phyloP scores from a whole-genome alignment of 441 rosid genomes.

The Adansonia madagascariensis region DNA sequence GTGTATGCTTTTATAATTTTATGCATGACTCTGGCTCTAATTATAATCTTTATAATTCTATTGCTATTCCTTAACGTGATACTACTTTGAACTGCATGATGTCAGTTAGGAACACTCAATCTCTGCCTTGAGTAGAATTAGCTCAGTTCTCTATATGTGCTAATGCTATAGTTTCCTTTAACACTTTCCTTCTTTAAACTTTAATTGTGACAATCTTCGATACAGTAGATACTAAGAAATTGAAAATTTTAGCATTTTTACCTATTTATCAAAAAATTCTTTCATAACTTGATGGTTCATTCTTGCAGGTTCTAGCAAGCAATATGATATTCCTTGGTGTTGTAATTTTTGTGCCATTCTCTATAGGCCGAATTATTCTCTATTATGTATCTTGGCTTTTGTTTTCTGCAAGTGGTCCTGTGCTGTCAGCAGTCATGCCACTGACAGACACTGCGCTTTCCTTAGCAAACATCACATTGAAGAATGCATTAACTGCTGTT shows the following conservation, averaged over 20 bases:
- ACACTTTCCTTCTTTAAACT: neutral
- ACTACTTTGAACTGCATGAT: neutral
- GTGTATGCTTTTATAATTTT: neutral
- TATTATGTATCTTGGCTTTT: conserved; percentile 77
- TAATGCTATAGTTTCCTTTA: neutral
- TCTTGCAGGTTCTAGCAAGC: conserved; percentile 89
- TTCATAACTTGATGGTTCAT: conserved; percentile 8
- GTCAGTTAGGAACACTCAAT: neutral
- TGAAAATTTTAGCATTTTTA: neutral
- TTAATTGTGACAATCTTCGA: neutral
- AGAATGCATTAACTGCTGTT: conserved; percentile 72
- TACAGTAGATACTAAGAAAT: neutral
- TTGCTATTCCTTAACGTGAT: neutral
- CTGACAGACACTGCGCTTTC: conserved; percentile 70
- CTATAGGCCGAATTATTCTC: conserved; percentile 80
- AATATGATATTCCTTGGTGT: conserved; percentile 98
- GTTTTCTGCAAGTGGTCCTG: conserved; percentile 78
- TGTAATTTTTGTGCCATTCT: conserved; percentile 87
- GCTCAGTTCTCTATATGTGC: neutral
- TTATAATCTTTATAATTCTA: neutral
- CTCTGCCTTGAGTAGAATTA: neutral
- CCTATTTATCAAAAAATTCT: neutral
- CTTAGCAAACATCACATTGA: conserved; percentile 71
- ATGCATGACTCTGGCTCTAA: neutral
- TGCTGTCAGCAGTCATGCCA: conserved; percentile 65